Evolutionary conservation across 371 early-diverging fungal species (phyloP).

Genomic region (Phascolomyces articulosus): DNA sequence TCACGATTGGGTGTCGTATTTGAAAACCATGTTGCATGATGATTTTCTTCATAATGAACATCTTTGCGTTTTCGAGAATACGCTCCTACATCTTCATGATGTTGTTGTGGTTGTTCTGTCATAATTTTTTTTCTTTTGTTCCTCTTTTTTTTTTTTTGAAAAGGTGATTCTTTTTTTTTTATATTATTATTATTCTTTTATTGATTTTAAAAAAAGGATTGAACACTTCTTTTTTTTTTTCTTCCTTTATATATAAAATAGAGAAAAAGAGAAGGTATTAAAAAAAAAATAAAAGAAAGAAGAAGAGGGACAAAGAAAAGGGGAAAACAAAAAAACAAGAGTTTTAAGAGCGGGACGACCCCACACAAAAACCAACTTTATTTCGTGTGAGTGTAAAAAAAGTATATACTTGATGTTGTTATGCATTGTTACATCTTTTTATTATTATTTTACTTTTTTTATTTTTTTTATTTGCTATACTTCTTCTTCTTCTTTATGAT

Average conservation of each 20-base stretch:
- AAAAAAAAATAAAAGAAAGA: neutral
- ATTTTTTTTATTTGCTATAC: no score
- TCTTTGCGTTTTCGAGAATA: conserved; percentile 23
- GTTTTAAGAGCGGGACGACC: conserved; percentile 7
- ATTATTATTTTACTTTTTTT: no score
- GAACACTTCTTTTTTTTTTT: neutral
- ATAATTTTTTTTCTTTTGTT: neutral
- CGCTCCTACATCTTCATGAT: neutral
- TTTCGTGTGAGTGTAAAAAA: neutral
- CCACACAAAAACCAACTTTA: neutral
- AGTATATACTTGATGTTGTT: no score
- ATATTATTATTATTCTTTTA: neutral
- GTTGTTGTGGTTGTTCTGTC: neutral
- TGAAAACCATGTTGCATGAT: neutral
- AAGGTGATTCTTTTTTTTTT: neutral
- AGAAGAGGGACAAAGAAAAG: neutral
- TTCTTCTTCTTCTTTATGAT: no score
- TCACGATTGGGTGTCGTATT: neutral
- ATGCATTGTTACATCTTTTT: no score
- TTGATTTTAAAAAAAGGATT: neutral
- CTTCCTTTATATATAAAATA: no score
- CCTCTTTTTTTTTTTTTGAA: no score
- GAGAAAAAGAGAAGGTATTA: neutral
- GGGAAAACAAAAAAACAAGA: neutral
- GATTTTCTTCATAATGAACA: conserved; percentile 15